Conservation (phyloP, 1,284 basidiomycete genomes). For the Tetrapyrgos nigripes region DNA sequence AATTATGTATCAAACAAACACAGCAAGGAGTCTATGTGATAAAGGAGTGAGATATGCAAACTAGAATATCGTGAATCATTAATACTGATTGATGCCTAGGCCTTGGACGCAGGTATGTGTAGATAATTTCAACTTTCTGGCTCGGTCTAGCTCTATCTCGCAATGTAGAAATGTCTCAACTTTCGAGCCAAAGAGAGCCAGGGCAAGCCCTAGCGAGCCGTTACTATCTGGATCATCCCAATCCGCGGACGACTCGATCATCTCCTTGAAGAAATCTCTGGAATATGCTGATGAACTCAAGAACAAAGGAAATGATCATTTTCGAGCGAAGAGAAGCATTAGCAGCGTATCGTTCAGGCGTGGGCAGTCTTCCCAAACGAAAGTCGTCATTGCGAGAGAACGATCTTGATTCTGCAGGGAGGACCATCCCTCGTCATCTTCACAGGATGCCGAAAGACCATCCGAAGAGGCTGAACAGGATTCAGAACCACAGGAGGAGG, state of each 20-base stretch:
- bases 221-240: neutral
- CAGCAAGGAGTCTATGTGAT: slow-evolving; percentile 14
- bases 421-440: neutral
- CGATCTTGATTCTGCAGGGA: neutral
- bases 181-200: too few species aligned
- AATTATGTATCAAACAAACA: slow-evolving; percentile 1
- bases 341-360: slow-evolving; percentile 62
- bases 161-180: too few species aligned
- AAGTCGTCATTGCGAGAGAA: slow-evolving; percentile 18
- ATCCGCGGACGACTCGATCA: neutral
- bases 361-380: slow-evolving; percentile 62
- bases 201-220: too few species aligned
- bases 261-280: slow-evolving; percentile 49
- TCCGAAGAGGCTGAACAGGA: slow-evolving; percentile 16
- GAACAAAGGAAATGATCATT: slow-evolving; percentile 61
- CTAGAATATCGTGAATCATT: slow-evolving; percentile 2
- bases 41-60: slow-evolving; percentile 6
- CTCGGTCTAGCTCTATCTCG: too few species aligned
- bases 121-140: too few species aligned
- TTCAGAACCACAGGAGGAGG: slow-evolving; percentile 31
- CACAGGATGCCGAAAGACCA: slow-evolving; percentile 19
- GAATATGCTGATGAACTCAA: slow-evolving; percentile 65
- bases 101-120: slow-evolving; percentile 63
- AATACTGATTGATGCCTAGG: slow-evolving; percentile 30
- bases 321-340: slow-evolving; percentile 64